phyloP scores from a whole-genome alignment of 148 eudicot genomes.

The Chenopodium album region DNA sequence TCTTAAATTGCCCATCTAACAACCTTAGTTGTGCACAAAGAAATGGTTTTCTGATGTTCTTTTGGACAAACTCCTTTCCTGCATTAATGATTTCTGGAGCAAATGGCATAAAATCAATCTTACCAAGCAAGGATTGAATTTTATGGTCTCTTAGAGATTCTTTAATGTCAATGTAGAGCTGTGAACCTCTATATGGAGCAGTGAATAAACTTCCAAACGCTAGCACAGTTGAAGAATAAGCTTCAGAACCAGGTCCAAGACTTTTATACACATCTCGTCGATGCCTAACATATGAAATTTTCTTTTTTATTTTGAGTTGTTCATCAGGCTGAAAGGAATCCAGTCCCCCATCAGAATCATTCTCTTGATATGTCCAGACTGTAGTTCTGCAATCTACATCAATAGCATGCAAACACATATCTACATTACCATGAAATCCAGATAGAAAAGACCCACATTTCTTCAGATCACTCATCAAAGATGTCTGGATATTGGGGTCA shows the following conservation, averaged over 20 bases:
- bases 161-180: constrained; percentile 68
- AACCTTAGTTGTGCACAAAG: constrained; percentile 49
- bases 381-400: constrained; percentile 79
- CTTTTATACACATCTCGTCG: constrained; percentile 62
- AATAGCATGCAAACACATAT: constrained; percentile 56
- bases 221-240: constrained; percentile 53
- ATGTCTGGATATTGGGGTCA: constrained; percentile 32
- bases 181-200: constrained; percentile 70
- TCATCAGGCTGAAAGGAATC: constrained; percentile 94
- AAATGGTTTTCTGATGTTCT: constrained; percentile 46
- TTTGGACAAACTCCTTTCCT: constrained; percentile 52
- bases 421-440: constrained; percentile 48
- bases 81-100: constrained; percentile 53
- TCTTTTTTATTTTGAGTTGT: constrained; percentile 73
- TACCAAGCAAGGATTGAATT: constrained; percentile 55
- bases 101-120: constrained; percentile 65
- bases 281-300: constrained; percentile 62
- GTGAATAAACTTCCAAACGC: constrained; percentile 90
- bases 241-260: constrained; percentile 74
- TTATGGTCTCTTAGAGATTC: constrained; percentile 53
- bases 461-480: constrained; percentile 42
- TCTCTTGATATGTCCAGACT: constrained; percentile 75
- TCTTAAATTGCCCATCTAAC: constrained; percentile 51
- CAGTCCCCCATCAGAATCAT: constrained; percentile 52
- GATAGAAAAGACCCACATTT: constrained; percentile 72